Conservation (phyloP, 140 eudicot genomes). For the Oenanthe javanica region DNA sequence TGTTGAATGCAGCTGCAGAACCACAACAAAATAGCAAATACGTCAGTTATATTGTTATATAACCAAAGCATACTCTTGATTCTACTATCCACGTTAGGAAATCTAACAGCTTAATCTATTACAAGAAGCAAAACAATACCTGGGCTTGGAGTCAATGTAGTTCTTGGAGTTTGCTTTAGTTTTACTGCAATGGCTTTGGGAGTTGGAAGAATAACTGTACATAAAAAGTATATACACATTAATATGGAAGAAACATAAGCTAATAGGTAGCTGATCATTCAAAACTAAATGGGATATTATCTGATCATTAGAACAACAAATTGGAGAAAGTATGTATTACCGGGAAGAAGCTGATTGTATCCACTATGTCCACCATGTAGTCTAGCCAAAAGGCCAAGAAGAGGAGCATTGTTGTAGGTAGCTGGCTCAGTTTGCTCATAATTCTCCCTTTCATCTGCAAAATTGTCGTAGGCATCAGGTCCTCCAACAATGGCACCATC, state of each 20-base stretch:
- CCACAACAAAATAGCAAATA: neutral
- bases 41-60: neutral
- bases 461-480: conserved; percentile 86
- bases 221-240: neutral
- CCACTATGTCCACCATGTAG: conserved; percentile 51
- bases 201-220: conserved; percentile 57
- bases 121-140: conserved; percentile 24
- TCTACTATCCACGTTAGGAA: neutral
- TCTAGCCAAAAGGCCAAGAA: conserved; percentile 73
- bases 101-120: neutral
- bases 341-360: conserved; percentile 74
- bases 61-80: neutral
- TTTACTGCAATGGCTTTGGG: conserved; percentile 31
- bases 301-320: neutral
- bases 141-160: conserved; percentile 33
- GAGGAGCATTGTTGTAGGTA: conserved; percentile 21
- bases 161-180: conserved; percentile 30
- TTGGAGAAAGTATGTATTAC: conserved; percentile 16
- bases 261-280: neutral
- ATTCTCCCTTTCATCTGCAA: conserved; percentile 79
- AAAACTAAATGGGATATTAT: neutral
- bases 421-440: conserved; percentile 98
- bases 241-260: neutral
- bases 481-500: conserved; percentile 96
- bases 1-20: conserved; percentile 20